phyloP scores from a whole-genome alignment of 2,329 filamentous ascomycete genomes.

The Aureobasidium sp. region DNA sequence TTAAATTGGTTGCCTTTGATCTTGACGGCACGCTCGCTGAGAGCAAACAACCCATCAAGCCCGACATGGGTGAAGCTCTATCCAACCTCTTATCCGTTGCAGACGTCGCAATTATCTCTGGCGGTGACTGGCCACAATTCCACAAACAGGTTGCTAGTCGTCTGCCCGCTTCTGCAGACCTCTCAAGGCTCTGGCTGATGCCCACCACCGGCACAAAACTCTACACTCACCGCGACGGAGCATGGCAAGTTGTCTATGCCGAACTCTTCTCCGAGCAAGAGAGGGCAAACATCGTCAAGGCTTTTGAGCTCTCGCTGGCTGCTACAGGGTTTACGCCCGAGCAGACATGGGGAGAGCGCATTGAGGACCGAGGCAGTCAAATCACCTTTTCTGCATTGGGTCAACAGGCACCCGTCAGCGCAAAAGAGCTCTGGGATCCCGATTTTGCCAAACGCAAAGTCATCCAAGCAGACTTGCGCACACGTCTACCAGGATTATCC shows the following conservation, averaged over 20 bases:
- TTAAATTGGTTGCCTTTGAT: slow-evolving; percentile 29
- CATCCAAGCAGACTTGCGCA: slow-evolving; percentile 29
- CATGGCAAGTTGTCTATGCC: slow-evolving; percentile 29
- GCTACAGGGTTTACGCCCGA: slow-evolving; percentile 30
- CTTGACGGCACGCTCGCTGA: slow-evolving; percentile 30
- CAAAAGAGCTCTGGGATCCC: slow-evolving; percentile 32
- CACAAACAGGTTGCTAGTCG: slow-evolving; percentile 32
- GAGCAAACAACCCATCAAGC: slow-evolving; percentile 29
- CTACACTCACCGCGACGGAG: slow-evolving; percentile 24
- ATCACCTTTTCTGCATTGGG: slow-evolving; percentile 36
- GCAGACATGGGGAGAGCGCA: slow-evolving; percentile 31
- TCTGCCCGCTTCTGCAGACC: slow-evolving; percentile 27
- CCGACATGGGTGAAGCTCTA: slow-evolving; percentile 26
- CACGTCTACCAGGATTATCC: slow-evolving; percentile 29
- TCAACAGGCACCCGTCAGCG: slow-evolving; percentile 29
- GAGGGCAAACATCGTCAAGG: slow-evolving; percentile 24
- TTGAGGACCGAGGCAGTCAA: slow-evolving; percentile 35
- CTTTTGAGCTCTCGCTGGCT: slow-evolving; percentile 28
- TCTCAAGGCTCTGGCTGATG: slow-evolving; percentile 35
- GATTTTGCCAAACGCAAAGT: slow-evolving; percentile 32
- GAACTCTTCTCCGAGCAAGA: slow-evolving; percentile 29
- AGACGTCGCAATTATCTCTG: slow-evolving; percentile 33
- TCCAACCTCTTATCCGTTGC: slow-evolving; percentile 30
- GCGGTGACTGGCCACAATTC: slow-evolving; percentile 36
- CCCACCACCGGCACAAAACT: slow-evolving; percentile 35